These are phyloP conservation scores for Phaeosphaeria sp. DNA, from an alignment of 2,329 filamentous ascomycete species.

Conservation along the genomic window DNA sequence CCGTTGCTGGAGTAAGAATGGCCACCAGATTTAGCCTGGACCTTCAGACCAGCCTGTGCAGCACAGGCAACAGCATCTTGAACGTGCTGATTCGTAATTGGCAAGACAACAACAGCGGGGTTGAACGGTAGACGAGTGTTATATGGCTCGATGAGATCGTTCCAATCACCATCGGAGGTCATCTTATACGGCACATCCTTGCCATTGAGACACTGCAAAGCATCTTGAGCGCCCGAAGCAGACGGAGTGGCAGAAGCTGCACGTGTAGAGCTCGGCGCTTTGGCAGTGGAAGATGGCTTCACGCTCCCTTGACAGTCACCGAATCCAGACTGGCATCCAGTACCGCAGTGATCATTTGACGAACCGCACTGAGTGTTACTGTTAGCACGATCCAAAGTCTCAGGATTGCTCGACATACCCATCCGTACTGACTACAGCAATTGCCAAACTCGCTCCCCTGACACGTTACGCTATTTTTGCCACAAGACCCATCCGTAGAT, in stretches of 20 bases:
- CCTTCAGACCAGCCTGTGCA: constrained; percentile 55
- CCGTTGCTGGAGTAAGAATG: constrained; percentile 66
- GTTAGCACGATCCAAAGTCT: not conserved
- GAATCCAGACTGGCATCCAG: constrained; percentile 40
- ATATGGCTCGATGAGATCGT: constrained; percentile 43
- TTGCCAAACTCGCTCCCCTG: constrained; percentile 51
- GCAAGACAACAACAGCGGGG: constrained; percentile 64
- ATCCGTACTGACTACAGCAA: constrained; percentile 53
- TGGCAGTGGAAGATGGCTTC: constrained; percentile 15
- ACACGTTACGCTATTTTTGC: constrained; percentile 51
- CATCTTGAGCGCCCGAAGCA: constrained; percentile 14
- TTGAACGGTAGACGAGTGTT: constrained; percentile 47
- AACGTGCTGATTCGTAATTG: constrained; percentile 61
- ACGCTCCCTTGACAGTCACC: constrained; percentile 33
- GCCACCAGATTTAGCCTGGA: constrained; percentile 69
- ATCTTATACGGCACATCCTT: constrained; percentile 44
- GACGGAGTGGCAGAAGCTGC: constrained; percentile 15
- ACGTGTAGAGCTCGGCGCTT: constrained; percentile 11
- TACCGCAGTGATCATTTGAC: constrained; percentile 37
- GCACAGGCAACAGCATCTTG: constrained; percentile 66
- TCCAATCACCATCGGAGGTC: constrained; percentile 31
- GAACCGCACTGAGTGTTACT: constrained; percentile 38
- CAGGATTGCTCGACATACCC: constrained; percentile 25
- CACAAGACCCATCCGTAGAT: constrained; percentile 52
- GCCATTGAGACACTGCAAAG: constrained; percentile 37